phyloP scores from a whole-genome alignment of 306 rosid genomes.

The Hippophae rhamnoides region DNA sequence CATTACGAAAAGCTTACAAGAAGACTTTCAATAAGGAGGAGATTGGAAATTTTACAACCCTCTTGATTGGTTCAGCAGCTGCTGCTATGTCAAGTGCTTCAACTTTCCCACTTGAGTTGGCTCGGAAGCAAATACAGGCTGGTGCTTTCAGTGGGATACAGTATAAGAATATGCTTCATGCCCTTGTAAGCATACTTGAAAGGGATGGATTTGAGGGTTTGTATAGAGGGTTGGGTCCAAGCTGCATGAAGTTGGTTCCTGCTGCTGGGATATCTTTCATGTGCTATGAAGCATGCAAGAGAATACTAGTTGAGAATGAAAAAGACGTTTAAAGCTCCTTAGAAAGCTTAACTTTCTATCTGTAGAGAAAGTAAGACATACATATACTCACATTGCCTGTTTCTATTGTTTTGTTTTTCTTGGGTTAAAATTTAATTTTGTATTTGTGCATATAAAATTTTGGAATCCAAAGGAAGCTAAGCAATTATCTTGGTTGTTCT shows the following conservation, averaged over 20 bases:
- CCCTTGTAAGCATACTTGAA: constrained; percentile 47
- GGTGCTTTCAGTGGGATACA: constrained; percentile 68
- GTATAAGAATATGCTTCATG: constrained; percentile 54
- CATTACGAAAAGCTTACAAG: constrained; percentile 50
- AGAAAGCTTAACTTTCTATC: neutral
- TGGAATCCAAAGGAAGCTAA: too few relatives aligned
- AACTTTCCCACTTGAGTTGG: constrained; percentile 79
- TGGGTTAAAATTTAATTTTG: too few relatives aligned
- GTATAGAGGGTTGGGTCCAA: constrained; percentile 64
- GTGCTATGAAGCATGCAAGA: constrained; percentile 78
- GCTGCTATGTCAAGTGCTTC: constrained; percentile 64
- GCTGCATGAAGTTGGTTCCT: constrained; percentile 61
- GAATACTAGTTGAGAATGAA: constrained; percentile 30
- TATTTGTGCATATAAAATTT: too few relatives aligned
- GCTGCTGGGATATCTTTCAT: constrained; percentile 75
- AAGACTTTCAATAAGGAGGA: constrained; percentile 42
- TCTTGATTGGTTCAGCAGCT: constrained; percentile 64
- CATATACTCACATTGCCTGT: too few relatives aligned
- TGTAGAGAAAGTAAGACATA: too few relatives aligned
- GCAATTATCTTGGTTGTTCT: too few relatives aligned
- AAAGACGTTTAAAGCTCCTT: constrained; percentile 5
- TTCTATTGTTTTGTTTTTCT: too few relatives aligned
- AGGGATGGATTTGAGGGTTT: constrained; percentile 50
- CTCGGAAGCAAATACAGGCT: constrained; percentile 79
- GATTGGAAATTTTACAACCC: constrained; percentile 52